Percentiles rank a stretch among this genome's conserved stretches.
Evolutionary conservation across 768 basidiomycete genomes (phyloP).

Genomic region (Sarcodon aspratus): DNA sequence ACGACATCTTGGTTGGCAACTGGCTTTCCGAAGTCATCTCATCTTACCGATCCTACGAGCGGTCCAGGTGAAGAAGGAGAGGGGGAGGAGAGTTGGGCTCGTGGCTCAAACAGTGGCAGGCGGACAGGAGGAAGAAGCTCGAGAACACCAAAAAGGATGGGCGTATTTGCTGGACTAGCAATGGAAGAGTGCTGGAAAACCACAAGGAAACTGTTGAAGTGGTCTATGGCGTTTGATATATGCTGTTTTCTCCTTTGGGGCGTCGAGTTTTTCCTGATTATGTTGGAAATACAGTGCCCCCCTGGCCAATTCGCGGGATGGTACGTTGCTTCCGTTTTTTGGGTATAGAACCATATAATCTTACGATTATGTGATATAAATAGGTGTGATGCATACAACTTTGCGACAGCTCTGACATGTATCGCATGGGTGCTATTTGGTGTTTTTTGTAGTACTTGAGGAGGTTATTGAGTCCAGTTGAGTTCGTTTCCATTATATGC

Average conservation of each 20-base stretch:
- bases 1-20: too few relatives aligned
- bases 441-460: too few relatives aligned
- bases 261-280: conserved; percentile 44
- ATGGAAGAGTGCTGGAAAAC: conserved; percentile 54
- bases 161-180: conserved; percentile 47
- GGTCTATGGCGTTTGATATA: conserved; percentile 38
- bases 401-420: conserved; percentile 52
- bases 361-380: conserved; percentile 1
- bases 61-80: conserved; percentile 20
- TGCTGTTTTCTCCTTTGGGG: conserved; percentile 41
- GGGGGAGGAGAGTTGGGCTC: conserved; percentile 13
- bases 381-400: conserved; percentile 67
- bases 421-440: conserved; percentile 44
- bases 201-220: conserved; percentile 43
- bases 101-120: background rate
- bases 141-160: conserved; percentile 27
- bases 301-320: conserved; percentile 52
- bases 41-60: too few relatives aligned
- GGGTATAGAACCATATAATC: conserved; percentile 1
- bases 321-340: conserved; percentile 20
- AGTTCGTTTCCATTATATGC: too few relatives aligned
- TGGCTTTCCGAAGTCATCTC: too few relatives aligned
- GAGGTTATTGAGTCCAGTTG: too few relatives aligned
- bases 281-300: conserved; percentile 54
- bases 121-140: conserved; percentile 23